Evolutionary conservation across 2,329 filamentous ascomycete genomes (phyloP), one percentile per base, ranked within the genome.

Genomic region (Bertia moriformis): DNA sequence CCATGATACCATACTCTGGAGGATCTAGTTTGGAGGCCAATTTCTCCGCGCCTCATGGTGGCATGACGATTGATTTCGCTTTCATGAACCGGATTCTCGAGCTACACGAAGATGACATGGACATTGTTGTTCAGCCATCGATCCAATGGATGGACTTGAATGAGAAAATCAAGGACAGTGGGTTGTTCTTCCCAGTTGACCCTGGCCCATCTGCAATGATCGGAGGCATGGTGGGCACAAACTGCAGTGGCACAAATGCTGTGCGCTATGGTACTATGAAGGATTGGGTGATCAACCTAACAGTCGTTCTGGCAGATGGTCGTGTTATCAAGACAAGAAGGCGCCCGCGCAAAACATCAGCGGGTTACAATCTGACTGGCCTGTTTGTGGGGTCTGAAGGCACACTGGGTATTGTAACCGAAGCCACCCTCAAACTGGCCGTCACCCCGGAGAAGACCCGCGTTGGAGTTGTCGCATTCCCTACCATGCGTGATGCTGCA

Each of bases 71-170:
- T 38, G 88, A 95, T 52, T 95, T 95, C 55, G 73, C 76, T 1
- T 75, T 74, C 51, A 95, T 95, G 88, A 81, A 93, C 54, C 66
- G 78, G 49, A 81, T 94, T 18, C 48, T 95, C 19, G 67, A 78
- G 40, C 67, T 94, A 41, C 82, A 93, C 55, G 78, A 83, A 47
- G 80, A 84, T 3, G 88, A 94, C 54, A 86, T 94, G 83, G 88
- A 95, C 49, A 69, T 94, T 38, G 83, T 93, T 3, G 86, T 95
- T 3, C 88, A 95, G 55, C 88, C 88, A 3, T 83, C 83, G 4
- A 79, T 95, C 7, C 80, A 82, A n/a, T 95, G 87, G 87, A 87
- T 93, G 70, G 76, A 83, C 39, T 62, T 95, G 42, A 95, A 95
- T 50, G 75, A 81, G 46, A 61, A 73, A 48, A 55, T 78, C 50